Base-by-base conservation (phyloP, 2,329 filamentous ascomycete species). In the Clonostachys chloroleuca region DNA sequence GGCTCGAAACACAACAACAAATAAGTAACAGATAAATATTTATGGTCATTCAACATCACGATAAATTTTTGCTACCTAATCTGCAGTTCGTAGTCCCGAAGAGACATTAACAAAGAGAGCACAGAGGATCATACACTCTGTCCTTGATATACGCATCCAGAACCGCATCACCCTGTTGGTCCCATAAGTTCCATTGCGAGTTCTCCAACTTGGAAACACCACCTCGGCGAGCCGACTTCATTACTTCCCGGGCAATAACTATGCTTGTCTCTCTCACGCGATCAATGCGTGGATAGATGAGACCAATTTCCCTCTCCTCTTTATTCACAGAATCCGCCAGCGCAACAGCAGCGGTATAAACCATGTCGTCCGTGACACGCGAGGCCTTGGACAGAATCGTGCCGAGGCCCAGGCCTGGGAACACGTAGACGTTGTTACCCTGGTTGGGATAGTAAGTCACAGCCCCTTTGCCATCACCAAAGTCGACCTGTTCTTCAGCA, bases 381-480 rank as follows among this genome's bases (percentile, higher is more conserved):
- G 88, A 84, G 12, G 91, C 81, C 76, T 96, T 95, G 71, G 86
- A 85, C 44, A 97, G 81, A 62, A 97, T 96, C 54, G 92, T 88
- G 51, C 92, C 94, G 34, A 97, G 83, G 48, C 94, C 94, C 50
- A 97, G 87, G 60, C 92, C 94, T 1, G 94, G 94, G 84, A 99
- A 99, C 51, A 99, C 89, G 65, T 96, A 96, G 74, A 85, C 81
- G 59, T 86, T 86, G 78, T 92, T 92, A 54, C 92, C 92, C 74
- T 90, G 86, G 69, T 88, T 89, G 47, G 87, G 86, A 68, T 87
- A 78, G 71, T 90, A 86, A 34, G 82, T 87, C 54, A 83, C 75
- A 44, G 73, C 72, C 47, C 78, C 72, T 43, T 73, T 70, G 51
- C 78, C 74, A 40, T 78, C 74, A 41, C 74, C 70, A 61, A 81